A percentile compares a stretch with the other conserved stretches of the same genome.
phyloP scores from a whole-genome alignment of 768 basidiomycete genomes.

The Hydnomerulius pinastri region DNA sequence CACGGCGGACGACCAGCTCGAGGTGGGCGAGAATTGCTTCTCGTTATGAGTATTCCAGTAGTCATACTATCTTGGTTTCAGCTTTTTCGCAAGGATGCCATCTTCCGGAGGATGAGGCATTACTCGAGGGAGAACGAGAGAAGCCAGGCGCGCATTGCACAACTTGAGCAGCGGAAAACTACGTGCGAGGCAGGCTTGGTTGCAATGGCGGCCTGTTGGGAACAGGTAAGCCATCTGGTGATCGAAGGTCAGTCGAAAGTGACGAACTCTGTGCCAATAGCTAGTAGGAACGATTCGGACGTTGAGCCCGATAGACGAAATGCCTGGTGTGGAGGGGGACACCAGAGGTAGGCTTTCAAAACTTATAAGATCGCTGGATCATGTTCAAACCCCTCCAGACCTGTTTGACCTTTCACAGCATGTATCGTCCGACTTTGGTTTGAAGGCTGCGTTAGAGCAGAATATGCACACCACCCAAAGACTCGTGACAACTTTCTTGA shows the following conservation, averaged over 20 bases:
- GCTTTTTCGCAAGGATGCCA: slow-evolving; percentile 87
- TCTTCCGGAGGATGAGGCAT: slow-evolving; percentile 82
- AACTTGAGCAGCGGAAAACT: slow-evolving; percentile 65
- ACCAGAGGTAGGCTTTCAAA: slow-evolving; percentile 38
- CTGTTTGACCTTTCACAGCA: slow-evolving; percentile 36
- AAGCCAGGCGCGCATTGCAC: slow-evolving; percentile 57
- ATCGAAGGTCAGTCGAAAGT: not conserved
- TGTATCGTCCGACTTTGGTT: slow-evolving; percentile 27
- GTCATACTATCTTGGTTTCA: slow-evolving; percentile 34
- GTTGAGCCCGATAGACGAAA: slow-evolving; percentile 53
- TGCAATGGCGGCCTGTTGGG: slow-evolving; percentile 80
- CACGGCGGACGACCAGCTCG: slow-evolving; percentile 57
- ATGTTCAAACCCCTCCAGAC: slow-evolving; percentile 17
- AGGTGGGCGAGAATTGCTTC: slow-evolving; percentile 47
- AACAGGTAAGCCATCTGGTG: slow-evolving; percentile 52
- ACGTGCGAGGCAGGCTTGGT: slow-evolving; percentile 71
- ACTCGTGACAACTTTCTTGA: slow-evolving; percentile 59
- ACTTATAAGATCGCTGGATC: not conserved
- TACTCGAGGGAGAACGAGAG: slow-evolving; percentile 77
- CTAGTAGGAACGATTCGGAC: slow-evolving; percentile 66
- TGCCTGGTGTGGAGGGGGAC: slow-evolving; percentile 44
- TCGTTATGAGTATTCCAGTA: slow-evolving; percentile 21
- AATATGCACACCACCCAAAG: slow-evolving; percentile 59
- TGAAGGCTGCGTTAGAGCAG: slow-evolving; percentile 49
- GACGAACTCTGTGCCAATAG: slow-evolving; percentile 37